Evolutionary conservation across 352 stramenopile genomes (phyloP).

Genomic region (Phytophthora capsici): DNA sequence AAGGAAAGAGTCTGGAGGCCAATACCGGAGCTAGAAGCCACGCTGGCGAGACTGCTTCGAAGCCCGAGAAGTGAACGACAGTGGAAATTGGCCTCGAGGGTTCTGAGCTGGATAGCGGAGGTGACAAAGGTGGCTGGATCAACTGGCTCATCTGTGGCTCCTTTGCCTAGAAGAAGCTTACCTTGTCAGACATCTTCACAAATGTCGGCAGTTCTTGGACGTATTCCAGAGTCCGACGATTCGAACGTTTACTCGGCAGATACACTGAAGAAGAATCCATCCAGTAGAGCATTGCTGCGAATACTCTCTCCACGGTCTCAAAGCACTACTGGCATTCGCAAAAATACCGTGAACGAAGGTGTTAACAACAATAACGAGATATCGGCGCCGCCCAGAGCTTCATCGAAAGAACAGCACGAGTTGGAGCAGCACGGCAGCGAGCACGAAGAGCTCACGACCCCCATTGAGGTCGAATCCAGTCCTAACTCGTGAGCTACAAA

Average conservation of each 20-base stretch:
- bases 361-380: constrained; percentile 26
- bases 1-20: constrained; percentile 43
- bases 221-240: constrained; percentile 16
- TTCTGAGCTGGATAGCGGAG: constrained; percentile 47
- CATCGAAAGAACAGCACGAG: constrained; percentile 9
- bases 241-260: constrained; percentile 7
- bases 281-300: constrained; percentile 14
- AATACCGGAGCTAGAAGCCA: constrained; percentile 36
- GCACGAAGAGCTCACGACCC: constrained; percentile 10
- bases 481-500: constrained; percentile 1
- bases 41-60: constrained; percentile 46
- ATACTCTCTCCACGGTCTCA: constrained; percentile 20
- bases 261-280: constrained; percentile 37
- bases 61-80: constrained; percentile 36
- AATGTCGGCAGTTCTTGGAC: constrained; percentile 4
- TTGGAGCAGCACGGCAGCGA: constrained; percentile 22
- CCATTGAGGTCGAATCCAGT: constrained; percentile 2
- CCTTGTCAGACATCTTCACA: constrained; percentile 17
- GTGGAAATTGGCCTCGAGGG: constrained; percentile 50
- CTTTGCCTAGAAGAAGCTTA: constrained; percentile 24
- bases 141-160: constrained; percentile 6
- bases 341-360: constrained; percentile 5
- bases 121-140: constrained; percentile 12
- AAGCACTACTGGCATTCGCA: constrained; percentile 28
- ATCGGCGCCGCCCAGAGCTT: not conserved